Evolutionary conservation across 768 basidiomycete species (phyloP).

Genomic region (Lyophyllum atratum): DNA sequence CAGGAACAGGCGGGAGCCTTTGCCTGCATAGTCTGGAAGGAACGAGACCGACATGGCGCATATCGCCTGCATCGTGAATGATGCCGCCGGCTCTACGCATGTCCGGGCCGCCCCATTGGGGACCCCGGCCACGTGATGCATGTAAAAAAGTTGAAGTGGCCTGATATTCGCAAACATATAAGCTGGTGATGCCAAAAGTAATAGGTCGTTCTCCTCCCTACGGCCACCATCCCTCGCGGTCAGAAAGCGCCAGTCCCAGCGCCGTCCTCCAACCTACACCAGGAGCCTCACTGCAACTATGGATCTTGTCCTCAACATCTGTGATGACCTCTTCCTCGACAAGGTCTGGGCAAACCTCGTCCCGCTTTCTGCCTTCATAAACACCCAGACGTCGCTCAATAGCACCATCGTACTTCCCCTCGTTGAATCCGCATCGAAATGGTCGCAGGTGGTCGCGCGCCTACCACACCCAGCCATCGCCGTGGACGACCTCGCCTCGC

Average conservation of each 20-base stretch:
- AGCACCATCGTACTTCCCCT: constrained; percentile 37
- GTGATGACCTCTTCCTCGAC: constrained; percentile 79
- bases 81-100: no score
- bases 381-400: constrained; percentile 36
- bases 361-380: constrained; percentile 57
- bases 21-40: not conserved
- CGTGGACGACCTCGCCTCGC: constrained; percentile 32
- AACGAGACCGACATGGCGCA: not conserved
- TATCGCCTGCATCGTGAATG: no score
- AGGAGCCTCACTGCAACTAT: constrained; percentile 41
- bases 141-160: constrained; percentile 35
- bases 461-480: constrained; percentile 60
- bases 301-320: constrained; percentile 79
- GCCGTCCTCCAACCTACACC: not conserved
- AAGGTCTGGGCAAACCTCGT: constrained; percentile 73
- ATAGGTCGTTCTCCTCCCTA: not conserved
- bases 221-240: not conserved
- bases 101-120: no score
- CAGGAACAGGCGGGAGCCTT: no score
- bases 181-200: constrained; percentile 12
- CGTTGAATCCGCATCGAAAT: constrained; percentile 38
- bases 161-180: constrained; percentile 35
- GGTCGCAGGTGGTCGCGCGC: constrained; percentile 54
- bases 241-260: not conserved
- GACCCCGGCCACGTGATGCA: constrained; percentile 25